Evolutionary conservation across 176 grass and related monocot genomes (phyloP).

Genomic region (Bromus sterilis): DNA sequence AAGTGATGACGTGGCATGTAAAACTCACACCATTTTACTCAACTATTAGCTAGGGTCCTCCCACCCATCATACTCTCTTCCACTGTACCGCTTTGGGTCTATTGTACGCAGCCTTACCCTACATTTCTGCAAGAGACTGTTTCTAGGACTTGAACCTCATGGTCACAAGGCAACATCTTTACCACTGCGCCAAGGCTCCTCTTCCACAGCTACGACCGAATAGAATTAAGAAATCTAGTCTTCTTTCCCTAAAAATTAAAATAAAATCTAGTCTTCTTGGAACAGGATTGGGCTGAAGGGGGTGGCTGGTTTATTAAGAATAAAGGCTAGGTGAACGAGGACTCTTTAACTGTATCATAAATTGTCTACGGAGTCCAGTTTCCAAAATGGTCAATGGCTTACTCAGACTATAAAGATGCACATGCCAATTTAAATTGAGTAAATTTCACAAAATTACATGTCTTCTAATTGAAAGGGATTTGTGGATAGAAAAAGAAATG

Average conservation of each 20-base stretch:
- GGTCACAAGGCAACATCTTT: too few relatives aligned
- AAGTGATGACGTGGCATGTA: too few relatives aligned
- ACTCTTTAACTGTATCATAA: background rate
- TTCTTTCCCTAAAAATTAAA: background rate
- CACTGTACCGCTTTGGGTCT: too few relatives aligned
- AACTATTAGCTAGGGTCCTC: too few relatives aligned
- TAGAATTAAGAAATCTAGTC: background rate
- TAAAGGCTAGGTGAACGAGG: background rate
- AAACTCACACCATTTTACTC: too few relatives aligned
- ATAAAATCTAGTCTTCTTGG: background rate
- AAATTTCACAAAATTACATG: background rate
- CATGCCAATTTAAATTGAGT: background rate
- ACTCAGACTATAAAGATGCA: background rate
- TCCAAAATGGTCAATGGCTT: background rate
- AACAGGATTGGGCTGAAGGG: background rate
- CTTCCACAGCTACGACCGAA: background rate
- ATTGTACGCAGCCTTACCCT: too few relatives aligned
- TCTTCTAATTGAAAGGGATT: background rate
- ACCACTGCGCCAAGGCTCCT: too few relatives aligned
- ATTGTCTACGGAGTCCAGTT: background rate
- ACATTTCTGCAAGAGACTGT: too few relatives aligned
- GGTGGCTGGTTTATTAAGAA: background rate
- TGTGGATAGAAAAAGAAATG: background rate
- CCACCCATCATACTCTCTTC: too few relatives aligned
- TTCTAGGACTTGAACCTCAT: too few relatives aligned